Base-by-base conservation (phyloP, 805 yeast genomes). In the Candida pseudoglaebosa region DNA sequence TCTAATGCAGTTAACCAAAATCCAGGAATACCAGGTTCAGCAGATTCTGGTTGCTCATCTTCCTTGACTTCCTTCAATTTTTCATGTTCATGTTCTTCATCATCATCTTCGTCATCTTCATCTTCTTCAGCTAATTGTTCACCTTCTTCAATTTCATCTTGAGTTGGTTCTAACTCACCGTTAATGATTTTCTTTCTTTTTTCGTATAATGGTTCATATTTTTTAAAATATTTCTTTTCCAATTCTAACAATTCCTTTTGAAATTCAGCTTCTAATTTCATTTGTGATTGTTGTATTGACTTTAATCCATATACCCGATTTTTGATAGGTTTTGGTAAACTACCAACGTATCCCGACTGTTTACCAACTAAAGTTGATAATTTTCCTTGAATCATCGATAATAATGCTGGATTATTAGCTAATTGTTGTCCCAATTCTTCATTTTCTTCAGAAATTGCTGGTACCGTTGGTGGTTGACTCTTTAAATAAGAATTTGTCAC, bases 1-100 rank as follows among this genome's bases (percentile, higher is more conserved):
- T 84, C 91, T 63, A 93, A 70, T 4, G 98, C 95, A 14, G 98
- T 93, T 53, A 91, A 74, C 99, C 99, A 93, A 73, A 93, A 93
- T 35, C 84, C 80, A 41, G 99, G 98, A 49, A 93, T 78, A 47
- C 99, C 99, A 45, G 71, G 71, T 36, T 70, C 64, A 15, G 62
- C 69, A 21, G 61, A 71, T 28, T 39, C 59, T 35, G 45, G 61
- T 5, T 48, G 57, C 22, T 63, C 75, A n/a, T 62, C 73, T 1
- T 61, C 73, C 4, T 61, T 70, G 14, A 64, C 73, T 18, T 58
- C 68, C 14, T 61, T 66, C 7, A 59, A 68, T 3, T 63, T 73
- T 8, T 62, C 67, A 14, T 59, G 71, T 5, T 62, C 71, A 13
- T 28, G 35, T 42, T 28, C 44, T 42, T 33, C 37, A 32, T 45